Evolutionary conservation across 208 protist species (phyloP).

Genomic region (Trypanosoma lewisi): DNA sequence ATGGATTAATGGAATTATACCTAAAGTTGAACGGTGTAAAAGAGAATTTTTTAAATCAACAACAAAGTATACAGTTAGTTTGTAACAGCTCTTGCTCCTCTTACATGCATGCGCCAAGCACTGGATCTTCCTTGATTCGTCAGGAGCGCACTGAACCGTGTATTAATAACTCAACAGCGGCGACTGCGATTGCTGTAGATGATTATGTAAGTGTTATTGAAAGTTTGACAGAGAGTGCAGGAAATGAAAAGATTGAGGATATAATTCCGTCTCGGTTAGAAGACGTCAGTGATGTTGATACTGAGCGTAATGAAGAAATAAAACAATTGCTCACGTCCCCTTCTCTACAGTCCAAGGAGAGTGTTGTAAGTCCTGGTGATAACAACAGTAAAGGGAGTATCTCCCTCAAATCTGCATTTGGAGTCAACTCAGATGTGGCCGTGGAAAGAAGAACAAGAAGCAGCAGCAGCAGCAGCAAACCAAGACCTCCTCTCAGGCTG

Average conservation of each 20-base stretch:
- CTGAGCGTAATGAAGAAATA: no score
- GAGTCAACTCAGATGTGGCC: neutral
- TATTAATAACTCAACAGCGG: neutral
- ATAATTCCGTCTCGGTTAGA: neutral
- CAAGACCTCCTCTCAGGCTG: conserved; percentile 1
- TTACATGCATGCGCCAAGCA: conserved; percentile 5
- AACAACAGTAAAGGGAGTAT: no score
- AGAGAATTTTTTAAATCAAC: conserved; percentile 5
- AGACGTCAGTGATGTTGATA: neutral
- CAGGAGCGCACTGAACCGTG: no score
- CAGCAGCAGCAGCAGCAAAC: no score
- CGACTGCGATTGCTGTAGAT: neutral
- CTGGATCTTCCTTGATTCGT: neutral
- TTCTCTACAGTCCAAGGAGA: no score
- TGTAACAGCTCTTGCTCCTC: neutral
- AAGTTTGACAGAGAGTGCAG: conserved; percentile 2
- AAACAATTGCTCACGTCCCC: no score
- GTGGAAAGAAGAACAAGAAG: neutral
- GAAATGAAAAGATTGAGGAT: neutral
- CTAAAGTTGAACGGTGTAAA: conserved; percentile 11
- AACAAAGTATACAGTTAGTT: neutral
- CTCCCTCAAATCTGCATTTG: neutral
- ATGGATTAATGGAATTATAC: neutral
- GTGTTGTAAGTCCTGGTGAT: no score
- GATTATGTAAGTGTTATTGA: conserved; percentile 22